Percentiles rank a stretch among this genome's conserved stretches.
Evolutionary conservation across 176 grass and related monocot species (phyloP).

Genomic region (Aegilops bicornis): DNA sequence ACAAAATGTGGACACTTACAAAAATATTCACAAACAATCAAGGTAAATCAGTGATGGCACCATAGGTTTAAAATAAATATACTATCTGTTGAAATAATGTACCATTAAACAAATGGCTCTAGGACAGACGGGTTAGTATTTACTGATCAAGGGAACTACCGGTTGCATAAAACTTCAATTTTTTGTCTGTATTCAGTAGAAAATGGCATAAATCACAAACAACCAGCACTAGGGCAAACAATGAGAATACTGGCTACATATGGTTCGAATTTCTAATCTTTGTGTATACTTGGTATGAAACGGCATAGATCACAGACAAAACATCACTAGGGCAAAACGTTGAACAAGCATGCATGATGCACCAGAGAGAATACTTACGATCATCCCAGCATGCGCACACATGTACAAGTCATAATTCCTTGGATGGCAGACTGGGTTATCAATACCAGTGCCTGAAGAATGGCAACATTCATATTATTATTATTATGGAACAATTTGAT

Average conservation of each 20-base stretch:
- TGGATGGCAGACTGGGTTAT: no score
- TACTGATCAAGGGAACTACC: background rate
- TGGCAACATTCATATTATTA: background rate
- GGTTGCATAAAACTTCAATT: background rate
- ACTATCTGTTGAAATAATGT: no score
- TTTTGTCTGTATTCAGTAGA: background rate
- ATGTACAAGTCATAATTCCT: constrained; percentile 46
- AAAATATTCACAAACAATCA: no score
- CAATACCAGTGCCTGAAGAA: no score
- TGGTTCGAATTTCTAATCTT: background rate
- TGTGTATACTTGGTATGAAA: no score
- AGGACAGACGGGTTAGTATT: no score
- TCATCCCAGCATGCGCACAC: constrained; percentile 71
- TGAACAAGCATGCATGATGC: background rate
- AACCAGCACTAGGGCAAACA: no score
- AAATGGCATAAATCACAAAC: no score
- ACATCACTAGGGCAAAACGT: background rate
- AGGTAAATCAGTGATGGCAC: no score
- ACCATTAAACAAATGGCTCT: background rate
- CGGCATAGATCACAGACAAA: background rate
- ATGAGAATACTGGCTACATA: no score
- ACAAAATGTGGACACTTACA: background rate
- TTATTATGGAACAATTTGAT: background rate
- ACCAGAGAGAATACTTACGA: background rate
- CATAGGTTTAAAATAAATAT: no score